A percentile compares a stretch with the other conserved stretches of the same genome.
Conservation (phyloP, 2,329 filamentous ascomycete genomes). For the Neurospora sp. region DNA sequence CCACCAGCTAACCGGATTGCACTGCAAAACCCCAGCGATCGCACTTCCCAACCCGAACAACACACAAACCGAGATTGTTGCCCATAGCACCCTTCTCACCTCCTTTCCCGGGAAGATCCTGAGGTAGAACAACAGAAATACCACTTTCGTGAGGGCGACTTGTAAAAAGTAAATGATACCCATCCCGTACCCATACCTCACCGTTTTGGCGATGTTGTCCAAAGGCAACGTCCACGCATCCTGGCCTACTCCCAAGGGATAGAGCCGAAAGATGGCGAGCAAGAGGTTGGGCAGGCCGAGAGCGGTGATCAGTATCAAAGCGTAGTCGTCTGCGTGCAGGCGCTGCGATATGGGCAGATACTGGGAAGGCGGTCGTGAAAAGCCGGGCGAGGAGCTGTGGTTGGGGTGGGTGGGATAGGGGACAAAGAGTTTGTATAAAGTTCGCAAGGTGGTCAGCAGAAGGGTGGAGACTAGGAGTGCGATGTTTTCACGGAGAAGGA, state of each 20-base stretch:
- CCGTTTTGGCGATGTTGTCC: conserved; percentile 18
- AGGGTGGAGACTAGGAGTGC: background rate
- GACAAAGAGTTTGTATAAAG: background rate
- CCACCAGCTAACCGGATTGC: conserved; percentile 35
- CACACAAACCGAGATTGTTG: conserved; percentile 26
- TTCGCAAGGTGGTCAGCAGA: background rate
- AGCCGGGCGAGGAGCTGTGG: background rate
- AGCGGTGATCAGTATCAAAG: background rate
- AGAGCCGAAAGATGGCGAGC: conserved; percentile 5
- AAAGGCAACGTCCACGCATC: conserved; percentile 21
- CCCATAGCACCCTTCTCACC: conserved; percentile 29
- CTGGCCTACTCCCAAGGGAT: conserved; percentile 16
- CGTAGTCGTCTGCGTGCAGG: background rate
- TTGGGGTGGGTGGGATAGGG: background rate
- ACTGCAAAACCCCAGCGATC: conserved; percentile 35
- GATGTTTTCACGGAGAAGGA: background rate
- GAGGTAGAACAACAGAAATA: conserved; percentile 41
- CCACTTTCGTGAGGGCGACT: conserved; percentile 34
- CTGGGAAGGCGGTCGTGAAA: background rate
- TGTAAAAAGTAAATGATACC: conserved; percentile 33
- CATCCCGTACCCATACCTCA: conserved; percentile 17
- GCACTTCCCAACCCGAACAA: conserved; percentile 29
- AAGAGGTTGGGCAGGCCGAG: conserved; percentile 9
- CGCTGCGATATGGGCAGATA: background rate
- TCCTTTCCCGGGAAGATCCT: conserved; percentile 35